Conservation (phyloP, 2,329 filamentous ascomycete genomes). For the Aspergillus sp. region DNA sequence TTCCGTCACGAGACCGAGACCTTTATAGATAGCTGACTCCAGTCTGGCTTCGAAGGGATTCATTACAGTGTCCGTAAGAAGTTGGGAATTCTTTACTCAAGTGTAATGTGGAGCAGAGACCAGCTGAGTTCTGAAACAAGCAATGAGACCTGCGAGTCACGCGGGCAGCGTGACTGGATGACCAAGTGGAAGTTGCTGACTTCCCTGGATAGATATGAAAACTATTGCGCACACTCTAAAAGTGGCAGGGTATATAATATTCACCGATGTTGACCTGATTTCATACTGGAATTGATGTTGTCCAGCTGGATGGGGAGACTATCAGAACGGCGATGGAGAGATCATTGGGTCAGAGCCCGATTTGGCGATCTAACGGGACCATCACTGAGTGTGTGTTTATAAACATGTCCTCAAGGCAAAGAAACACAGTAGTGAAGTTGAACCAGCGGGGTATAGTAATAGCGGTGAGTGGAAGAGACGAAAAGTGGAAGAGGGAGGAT, state of each 20-base stretch:
- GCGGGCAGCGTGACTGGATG: neutral
- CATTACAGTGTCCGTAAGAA: too few species aligned
- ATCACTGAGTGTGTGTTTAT: rapidly evolving
- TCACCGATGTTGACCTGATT: neutral
- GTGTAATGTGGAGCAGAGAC: too few species aligned
- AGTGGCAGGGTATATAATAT: neutral
- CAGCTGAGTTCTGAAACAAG: too few species aligned
- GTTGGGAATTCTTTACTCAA: too few species aligned
- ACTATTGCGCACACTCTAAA: neutral
- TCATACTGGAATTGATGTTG: too few species aligned
- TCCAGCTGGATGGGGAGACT: too few species aligned
- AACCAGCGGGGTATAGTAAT: neutral
- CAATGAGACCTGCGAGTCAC: neutral
- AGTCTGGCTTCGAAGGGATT: too few species aligned
- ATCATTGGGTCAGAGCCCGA: neutral
- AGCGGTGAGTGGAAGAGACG: neutral
- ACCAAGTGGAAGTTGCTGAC: neutral
- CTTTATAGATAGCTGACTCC: too few species aligned
- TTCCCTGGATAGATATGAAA: neutral
- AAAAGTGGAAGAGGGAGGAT: neutral
- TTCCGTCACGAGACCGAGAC: too few species aligned
- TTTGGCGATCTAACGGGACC: neutral
- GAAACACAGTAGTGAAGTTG: neutral
- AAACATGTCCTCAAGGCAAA: too few species aligned
- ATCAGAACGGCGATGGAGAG: neutral